Evolutionary conservation across 1,284 basidiomycete species (phyloP).

Genomic region (Apiotrichum siamense): DNA sequence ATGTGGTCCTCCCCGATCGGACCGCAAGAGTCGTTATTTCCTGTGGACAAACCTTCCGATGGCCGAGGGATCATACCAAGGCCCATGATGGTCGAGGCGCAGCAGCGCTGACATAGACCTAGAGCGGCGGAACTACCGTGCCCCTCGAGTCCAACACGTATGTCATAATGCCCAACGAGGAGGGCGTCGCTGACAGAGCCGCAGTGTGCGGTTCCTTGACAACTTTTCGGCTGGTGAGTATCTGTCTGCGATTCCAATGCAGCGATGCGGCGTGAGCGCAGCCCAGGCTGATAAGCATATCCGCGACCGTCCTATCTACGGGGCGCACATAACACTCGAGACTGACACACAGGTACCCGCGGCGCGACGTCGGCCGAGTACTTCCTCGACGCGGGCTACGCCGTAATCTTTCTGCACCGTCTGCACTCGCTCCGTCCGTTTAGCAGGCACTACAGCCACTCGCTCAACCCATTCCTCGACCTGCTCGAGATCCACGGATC

Average conservation of each 20-base stretch:
- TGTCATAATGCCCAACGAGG: slow-evolving; percentile 44
- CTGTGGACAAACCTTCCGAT: no score
- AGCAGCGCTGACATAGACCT: slow-evolving; percentile 10
- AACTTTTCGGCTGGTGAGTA: slow-evolving; percentile 91
- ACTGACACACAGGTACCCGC: slow-evolving; percentile 63
- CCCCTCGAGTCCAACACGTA: slow-evolving; percentile 94
- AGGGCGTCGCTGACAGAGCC: neutral
- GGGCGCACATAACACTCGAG: neutral
- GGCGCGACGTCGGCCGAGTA: slow-evolving; percentile 98
- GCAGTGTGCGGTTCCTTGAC: slow-evolving; percentile 91
- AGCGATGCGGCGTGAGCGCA: neutral
- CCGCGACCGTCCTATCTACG: no score
- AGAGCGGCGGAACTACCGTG: slow-evolving; percentile 95
- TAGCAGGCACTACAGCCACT: slow-evolving; percentile 94
- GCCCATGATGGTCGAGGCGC: no score
- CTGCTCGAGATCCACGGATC: slow-evolving; percentile 68
- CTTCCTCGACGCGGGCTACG: slow-evolving; percentile 84
- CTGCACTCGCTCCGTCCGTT: slow-evolving; percentile 96
- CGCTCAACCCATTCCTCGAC: slow-evolving; percentile 94
- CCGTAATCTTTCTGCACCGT: slow-evolving; percentile 96
- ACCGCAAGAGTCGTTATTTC: no score
- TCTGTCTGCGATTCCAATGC: no score
- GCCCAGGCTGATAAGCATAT: no score
- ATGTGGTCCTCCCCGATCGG: no score
- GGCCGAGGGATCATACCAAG: no score